These are phyloP conservation scores for Entophlyctis luteolus DNA, from an alignment of 192 early-diverging fungal species.

Conservation along the genomic window DNA sequence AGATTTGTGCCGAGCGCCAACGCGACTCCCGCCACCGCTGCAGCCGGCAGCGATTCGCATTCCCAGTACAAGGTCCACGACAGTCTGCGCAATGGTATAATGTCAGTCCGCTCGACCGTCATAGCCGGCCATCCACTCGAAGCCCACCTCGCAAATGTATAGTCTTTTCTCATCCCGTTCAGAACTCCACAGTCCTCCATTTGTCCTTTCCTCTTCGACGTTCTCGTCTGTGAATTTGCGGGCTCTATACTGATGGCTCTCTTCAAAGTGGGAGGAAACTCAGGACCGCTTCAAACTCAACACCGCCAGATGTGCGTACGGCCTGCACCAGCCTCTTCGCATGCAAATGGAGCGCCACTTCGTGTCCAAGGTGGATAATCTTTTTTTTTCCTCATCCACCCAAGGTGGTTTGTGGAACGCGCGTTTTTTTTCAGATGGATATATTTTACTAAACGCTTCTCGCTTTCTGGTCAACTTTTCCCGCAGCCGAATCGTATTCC, in stretches of 20 bases:
- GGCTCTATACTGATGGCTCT: neutral
- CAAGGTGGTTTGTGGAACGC: too few species aligned
- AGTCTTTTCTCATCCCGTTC: neutral
- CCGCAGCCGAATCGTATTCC: slow-evolving; percentile 49
- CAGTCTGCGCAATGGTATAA: slow-evolving; percentile 71
- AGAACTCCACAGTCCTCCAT: neutral
- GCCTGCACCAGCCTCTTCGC: slow-evolving; percentile 87
- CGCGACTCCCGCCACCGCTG: neutral
- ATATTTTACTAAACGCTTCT: too few species aligned
- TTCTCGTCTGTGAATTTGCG: neutral
- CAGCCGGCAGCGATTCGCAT: slow-evolving; percentile 39
- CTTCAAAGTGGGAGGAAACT: slow-evolving; percentile 85
- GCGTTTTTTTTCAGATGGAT: too few species aligned
- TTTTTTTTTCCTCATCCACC: too few species aligned
- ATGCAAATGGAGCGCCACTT: slow-evolving; percentile 85
- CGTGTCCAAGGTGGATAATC: slow-evolving; percentile 44
- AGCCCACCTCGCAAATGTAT: slow-evolving; percentile 63
- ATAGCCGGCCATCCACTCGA: slow-evolving; percentile 76
- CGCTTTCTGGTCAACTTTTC: too few species aligned
- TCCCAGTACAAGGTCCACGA: slow-evolving; percentile 76
- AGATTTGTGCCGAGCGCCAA: slow-evolving; percentile 22
- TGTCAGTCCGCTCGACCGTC: slow-evolving; percentile 61
- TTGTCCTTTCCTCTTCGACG: neutral
- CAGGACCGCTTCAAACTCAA: slow-evolving; percentile 75
- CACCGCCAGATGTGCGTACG: slow-evolving; percentile 77